A percentile compares a stretch with the other conserved stretches of the same genome.
Conservation (phyloP, 2,329 filamentous ascomycete genomes). For the Parastagonospora avenae region DNA sequence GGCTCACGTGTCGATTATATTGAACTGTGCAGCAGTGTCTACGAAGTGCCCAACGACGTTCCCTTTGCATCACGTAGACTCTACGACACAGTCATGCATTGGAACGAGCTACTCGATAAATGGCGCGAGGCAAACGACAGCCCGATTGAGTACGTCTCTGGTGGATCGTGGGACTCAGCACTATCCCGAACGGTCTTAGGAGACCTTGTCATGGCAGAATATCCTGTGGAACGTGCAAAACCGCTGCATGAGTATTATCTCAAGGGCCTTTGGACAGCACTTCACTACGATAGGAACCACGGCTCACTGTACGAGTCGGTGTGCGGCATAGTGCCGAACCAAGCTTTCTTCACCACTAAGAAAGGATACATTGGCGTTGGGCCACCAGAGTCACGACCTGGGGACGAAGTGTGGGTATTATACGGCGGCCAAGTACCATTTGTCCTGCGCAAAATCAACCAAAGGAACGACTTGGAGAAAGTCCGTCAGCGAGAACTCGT, state of each 20-base stretch:
- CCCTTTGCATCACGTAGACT: background rate
- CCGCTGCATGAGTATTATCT: background rate
- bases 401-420: conserved; percentile 21
- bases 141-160: background rate
- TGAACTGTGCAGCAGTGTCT: background rate
- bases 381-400: conserved; percentile 7
- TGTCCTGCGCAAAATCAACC: conserved; percentile 2
- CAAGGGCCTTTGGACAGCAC: background rate
- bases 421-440: conserved; percentile 23
- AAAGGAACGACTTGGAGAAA: background rate
- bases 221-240: conserved; percentile 8
- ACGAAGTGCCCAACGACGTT: background rate
- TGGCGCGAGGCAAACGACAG: background rate
- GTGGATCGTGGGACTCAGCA: conserved; percentile 8
- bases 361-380: conserved; percentile 22
- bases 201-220: conserved; percentile 15
- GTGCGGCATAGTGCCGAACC: conserved; percentile 4
- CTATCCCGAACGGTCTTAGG: conserved; percentile 13
- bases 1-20: conserved; percentile 13
- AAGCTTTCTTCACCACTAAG: conserved; percentile 19
- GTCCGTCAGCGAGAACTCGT: conserved; percentile 2
- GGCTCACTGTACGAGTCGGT: conserved; percentile 2
- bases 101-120: background rate
- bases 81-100: background rate
- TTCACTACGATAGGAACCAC: background rate